Evolutionary conservation across 2,329 filamentous ascomycete genomes (phyloP).

Genomic region (Metarhizium sp.): DNA sequence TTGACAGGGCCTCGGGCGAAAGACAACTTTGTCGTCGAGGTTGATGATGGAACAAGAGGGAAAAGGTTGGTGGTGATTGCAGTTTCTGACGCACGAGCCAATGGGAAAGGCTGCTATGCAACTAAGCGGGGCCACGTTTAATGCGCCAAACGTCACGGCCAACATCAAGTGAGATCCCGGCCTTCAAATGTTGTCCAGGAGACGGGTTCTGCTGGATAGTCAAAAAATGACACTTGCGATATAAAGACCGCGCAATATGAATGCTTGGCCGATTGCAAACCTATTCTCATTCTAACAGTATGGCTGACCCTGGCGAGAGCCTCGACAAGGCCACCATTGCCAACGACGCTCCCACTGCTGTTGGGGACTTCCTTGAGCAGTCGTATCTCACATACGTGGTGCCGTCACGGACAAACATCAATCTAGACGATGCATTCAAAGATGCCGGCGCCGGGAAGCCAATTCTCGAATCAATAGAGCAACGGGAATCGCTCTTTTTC

Average conservation of each 20-base stretch:
- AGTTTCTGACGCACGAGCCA: neutral
- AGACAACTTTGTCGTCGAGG: neutral
- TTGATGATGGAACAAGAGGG: neutral
- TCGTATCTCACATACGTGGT: conserved; percentile 53
- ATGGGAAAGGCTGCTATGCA: neutral
- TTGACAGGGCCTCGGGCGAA: neutral
- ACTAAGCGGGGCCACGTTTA: neutral
- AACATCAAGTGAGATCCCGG: neutral
- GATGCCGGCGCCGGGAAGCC: conserved; percentile 32
- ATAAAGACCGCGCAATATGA: conserved; percentile 1
- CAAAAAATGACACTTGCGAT: neutral
- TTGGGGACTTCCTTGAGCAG: conserved; percentile 40
- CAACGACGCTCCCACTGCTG: conserved; percentile 14
- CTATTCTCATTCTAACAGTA: conserved; percentile 3
- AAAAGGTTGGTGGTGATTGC: neutral
- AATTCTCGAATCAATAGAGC: conserved; percentile 47
- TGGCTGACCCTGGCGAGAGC: conserved; percentile 15
- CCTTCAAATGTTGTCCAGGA: neutral
- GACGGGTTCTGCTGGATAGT: neutral
- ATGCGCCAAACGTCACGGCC: neutral
- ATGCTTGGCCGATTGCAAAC: conserved; percentile 9
- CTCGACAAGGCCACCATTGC: conserved; percentile 12
- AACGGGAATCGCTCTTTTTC: conserved; percentile 60
- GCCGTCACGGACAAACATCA: conserved; percentile 44
- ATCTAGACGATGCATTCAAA: conserved; percentile 42